Evolutionary conservation across 2,329 filamentous ascomycete genomes (phyloP), one percentile per base, ranked within the genome.

Genomic region (Hymenoscyphus linearis): DNA sequence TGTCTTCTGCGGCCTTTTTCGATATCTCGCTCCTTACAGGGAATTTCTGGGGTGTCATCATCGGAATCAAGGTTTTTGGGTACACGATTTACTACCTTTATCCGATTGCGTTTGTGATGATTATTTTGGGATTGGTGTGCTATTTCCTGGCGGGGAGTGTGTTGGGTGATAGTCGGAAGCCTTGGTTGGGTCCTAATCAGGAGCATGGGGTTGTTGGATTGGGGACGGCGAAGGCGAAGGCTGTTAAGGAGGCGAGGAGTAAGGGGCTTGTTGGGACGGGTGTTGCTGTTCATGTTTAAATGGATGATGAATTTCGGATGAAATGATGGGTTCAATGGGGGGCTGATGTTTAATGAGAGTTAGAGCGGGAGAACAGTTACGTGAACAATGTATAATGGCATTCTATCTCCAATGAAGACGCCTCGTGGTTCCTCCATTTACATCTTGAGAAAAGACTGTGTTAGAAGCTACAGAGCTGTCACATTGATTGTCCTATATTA

Each of bases 21-120:
- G 96, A 99, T 76, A 96, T 98, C 71, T 93, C 89, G 7, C 80
- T 99, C 66, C 80, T 99, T 63, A 98, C 95, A 2, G 91, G 87
- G 69, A 97, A 96, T 77, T 98, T 98, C 78, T 99, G 95, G 95
- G 93, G 92, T 66, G 89, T 96, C 64, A 89, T 96, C 67, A 93
- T 99, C 69, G 95, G 95, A 56, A 85, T 96, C 68, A 83, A 87
- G 73, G 90, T 98, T 55, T 96, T 99, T 71, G 85, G 88, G 52
- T 84, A 89, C 69, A 76, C 76, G 47, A 85, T 99, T 61, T 90
- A 96, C 77, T 96, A 85, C 81, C 82, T 97, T 77, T 99, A 99
- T 76, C 93, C 95, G 4, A 90, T 97, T 72, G 93, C 95, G 13
- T 99, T 99, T 74, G 90, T 96, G 10, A 81, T 93, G 67, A 98